Evolutionary conservation across 129 eudicot genomes (phyloP).

Genomic region (Sambucus nigra): DNA sequence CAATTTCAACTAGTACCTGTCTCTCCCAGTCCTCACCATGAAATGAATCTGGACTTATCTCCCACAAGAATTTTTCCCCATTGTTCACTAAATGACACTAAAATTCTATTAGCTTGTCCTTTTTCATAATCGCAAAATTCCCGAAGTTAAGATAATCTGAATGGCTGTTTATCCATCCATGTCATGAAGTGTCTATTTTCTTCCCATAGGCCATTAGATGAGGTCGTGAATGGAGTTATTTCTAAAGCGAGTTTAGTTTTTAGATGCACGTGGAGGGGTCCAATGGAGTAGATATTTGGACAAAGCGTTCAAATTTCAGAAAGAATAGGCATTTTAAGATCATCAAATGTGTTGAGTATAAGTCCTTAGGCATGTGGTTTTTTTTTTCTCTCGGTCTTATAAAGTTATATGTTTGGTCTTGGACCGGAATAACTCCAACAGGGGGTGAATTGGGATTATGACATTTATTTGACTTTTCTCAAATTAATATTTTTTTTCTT

Average conservation of each 20-base stretch:
- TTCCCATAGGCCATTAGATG: slow-evolving; percentile 37
- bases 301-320: slow-evolving; percentile 25
- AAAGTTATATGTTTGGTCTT: too few relatives aligned
- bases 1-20: slow-evolving; percentile 9
- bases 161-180: slow-evolving; percentile 24
- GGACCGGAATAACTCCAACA: too few relatives aligned
- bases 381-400: slow-evolving; percentile 8
- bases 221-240: slow-evolving; percentile 1
- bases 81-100: slow-evolving; percentile 33
- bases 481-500: too few relatives aligned
- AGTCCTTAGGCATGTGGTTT: slow-evolving; percentile 35
- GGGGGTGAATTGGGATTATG: too few relatives aligned
- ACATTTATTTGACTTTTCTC: too few relatives aligned
- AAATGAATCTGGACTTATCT: slow-evolving; percentile 17
- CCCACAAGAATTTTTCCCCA: slow-evolving; percentile 29
- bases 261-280: slow-evolving; percentile 50
- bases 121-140: slow-evolving; percentile 15
- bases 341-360: slow-evolving; percentile 60
- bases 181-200: slow-evolving; percentile 35
- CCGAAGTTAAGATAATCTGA: slow-evolving; percentile 30
- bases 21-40: slow-evolving; percentile 10
- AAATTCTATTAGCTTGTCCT: slow-evolving; percentile 26
- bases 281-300: slow-evolving; percentile 49
- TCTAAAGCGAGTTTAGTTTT: slow-evolving; percentile 19
- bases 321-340: slow-evolving; percentile 44